phyloP scores from a whole-genome alignment of 176 grass and related monocot species.

The Eleusine coracana region DNA sequence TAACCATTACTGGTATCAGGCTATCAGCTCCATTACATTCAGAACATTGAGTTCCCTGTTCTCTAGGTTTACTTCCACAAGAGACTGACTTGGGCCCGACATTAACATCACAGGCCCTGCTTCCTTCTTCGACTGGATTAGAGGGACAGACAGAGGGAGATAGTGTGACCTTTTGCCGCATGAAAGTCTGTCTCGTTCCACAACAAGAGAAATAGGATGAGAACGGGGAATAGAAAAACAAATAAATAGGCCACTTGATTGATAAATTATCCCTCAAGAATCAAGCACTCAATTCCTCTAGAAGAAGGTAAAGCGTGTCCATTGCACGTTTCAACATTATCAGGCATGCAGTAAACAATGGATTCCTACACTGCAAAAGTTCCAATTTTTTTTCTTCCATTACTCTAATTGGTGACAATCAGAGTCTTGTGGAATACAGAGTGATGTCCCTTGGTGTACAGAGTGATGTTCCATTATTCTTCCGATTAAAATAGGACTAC shows the following conservation, averaged over 20 bases:
- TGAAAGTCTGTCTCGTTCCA: slow-evolving; percentile 86
- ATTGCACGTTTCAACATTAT: neutral
- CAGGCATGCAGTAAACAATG: slow-evolving; percentile 4
- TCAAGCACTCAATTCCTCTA: neutral
- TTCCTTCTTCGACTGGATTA: slow-evolving; percentile 69
- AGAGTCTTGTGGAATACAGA: too few relatives aligned
- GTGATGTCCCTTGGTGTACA: too few relatives aligned
- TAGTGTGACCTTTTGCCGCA: slow-evolving; percentile 93
- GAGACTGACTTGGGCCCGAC: slow-evolving; percentile 37
- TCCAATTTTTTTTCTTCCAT: slow-evolving; percentile 20
- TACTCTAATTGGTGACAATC: neutral
- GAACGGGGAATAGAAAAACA: slow-evolving; percentile 7
- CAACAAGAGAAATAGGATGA: slow-evolving; percentile 55
- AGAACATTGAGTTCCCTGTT: slow-evolving; percentile 31
- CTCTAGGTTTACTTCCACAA: slow-evolving; percentile 50
- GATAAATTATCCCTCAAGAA: slow-evolving; percentile 14
- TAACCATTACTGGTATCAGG: slow-evolving; percentile 27
- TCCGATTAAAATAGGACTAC: too few relatives aligned
- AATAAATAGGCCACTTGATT: neutral
- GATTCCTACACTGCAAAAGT: slow-evolving; percentile 6
- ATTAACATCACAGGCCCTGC: slow-evolving; percentile 43
- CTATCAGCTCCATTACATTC: slow-evolving; percentile 60
- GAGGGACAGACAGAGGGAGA: slow-evolving; percentile 56
- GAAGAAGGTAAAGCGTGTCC: neutral
- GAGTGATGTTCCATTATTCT: too few relatives aligned